phyloP scores from a whole-genome alignment of 2,329 filamentous ascomycete genomes.

The Microsporum audouinii region DNA sequence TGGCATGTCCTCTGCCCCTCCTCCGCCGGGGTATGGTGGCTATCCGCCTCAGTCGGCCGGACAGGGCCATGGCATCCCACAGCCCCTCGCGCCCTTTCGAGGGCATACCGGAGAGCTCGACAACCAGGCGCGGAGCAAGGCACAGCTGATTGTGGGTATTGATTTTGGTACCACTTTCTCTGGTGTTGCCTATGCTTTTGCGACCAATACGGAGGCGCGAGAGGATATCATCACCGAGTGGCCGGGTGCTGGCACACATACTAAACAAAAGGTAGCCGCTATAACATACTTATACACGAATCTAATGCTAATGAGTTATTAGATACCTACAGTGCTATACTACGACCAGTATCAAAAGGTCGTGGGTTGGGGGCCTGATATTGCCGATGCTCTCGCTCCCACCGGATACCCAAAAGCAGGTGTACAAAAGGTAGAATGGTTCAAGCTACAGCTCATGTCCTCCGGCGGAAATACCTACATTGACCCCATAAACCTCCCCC shows the following conservation, averaged over 20 bases:
- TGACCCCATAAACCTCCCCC: conserved; percentile 95
- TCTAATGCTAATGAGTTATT: background rate
- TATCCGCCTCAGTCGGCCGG: conserved; percentile 21
- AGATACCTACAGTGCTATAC: conserved; percentile 99
- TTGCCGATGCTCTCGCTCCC: conserved; percentile 87
- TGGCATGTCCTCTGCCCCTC: conserved; percentile 21
- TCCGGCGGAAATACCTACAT: conserved; percentile 93
- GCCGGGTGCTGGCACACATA: conserved; percentile 94
- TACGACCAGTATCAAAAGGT: conserved; percentile 99
- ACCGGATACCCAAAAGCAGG: conserved; percentile 96
- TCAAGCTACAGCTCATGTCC: conserved; percentile 97
- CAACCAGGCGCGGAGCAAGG: conserved; percentile 78
- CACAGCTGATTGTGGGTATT: conserved; percentile 95
- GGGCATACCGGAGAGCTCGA: conserved; percentile 56
- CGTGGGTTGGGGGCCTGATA: conserved; percentile 98
- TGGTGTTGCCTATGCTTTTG: conserved; percentile 84
- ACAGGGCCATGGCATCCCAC: conserved; percentile 19
- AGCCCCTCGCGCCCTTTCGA: conserved; percentile 14
- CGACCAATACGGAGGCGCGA: conserved; percentile 92
- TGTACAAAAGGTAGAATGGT: conserved; percentile 99
- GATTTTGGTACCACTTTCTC: conserved; percentile 99
- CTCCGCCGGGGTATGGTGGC: conserved; percentile 37
- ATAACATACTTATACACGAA: background rate
- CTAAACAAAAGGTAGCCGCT: conserved; percentile 78
- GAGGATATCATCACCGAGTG: conserved; percentile 99